These are phyloP conservation scores for Metarhizium anisopliae DNA, from an alignment of 2,329 filamentous ascomycete species.

Conservation along the genomic window DNA sequence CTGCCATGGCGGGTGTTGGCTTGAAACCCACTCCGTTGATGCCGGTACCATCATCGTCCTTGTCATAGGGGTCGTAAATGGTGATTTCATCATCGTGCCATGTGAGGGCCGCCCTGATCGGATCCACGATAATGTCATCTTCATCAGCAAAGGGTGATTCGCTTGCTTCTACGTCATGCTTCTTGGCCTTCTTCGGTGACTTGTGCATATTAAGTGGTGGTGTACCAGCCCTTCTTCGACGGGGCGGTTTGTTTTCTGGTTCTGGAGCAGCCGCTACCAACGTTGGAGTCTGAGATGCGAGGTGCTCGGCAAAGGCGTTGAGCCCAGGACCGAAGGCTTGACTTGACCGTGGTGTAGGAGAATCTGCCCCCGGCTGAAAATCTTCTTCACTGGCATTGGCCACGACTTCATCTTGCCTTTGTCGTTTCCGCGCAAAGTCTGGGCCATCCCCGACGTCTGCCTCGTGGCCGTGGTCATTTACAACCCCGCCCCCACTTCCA, in stretches of 20 bases:
- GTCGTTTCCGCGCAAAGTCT: constrained; percentile 7
- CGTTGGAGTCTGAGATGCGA: not conserved
- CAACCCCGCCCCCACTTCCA: constrained; percentile 36
- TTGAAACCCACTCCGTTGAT: constrained; percentile 61
- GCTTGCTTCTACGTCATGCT: not conserved
- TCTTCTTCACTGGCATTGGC: constrained; percentile 5
- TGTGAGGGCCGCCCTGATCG: constrained; percentile 49
- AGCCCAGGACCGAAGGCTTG: not conserved
- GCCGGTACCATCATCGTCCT: constrained; percentile 57
- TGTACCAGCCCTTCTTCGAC: constrained; percentile 26
- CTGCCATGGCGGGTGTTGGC: constrained; percentile 52
- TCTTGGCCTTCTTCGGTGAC: constrained; percentile 11
- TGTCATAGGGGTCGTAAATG: constrained; percentile 53
- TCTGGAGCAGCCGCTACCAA: not conserved
- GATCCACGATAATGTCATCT: constrained; percentile 34
- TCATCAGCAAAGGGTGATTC: constrained; percentile 12
- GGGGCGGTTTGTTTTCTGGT: constrained; percentile 21
- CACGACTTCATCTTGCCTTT: constrained; percentile 1
- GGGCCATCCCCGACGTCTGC: constrained; percentile 16
- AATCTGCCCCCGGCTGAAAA: not conserved
- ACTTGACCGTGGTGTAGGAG: not conserved
- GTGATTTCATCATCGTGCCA: constrained; percentile 64
- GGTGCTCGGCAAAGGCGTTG: not conserved
- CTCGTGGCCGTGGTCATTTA: constrained; percentile 14
- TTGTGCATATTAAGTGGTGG: constrained; percentile 26